Evolutionary conservation across 441 rosid genomes (phyloP).

Genomic region (Bocquillonia castaneifolia): DNA sequence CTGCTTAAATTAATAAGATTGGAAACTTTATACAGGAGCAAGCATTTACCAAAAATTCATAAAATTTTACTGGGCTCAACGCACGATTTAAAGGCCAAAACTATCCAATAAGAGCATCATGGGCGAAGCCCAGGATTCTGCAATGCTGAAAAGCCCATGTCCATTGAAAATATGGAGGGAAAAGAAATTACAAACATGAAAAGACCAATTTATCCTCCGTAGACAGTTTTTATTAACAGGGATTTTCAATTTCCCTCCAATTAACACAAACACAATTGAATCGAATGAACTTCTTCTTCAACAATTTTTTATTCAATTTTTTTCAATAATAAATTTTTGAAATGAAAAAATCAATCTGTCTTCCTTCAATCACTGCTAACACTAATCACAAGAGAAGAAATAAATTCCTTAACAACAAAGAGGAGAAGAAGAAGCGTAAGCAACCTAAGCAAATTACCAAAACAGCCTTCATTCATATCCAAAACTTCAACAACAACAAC

Average conservation of each 20-base stretch:
- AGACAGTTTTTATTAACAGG: too few relatives aligned
- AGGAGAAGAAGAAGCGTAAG: too few relatives aligned
- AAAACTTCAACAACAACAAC: conserved; percentile 35
- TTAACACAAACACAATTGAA: neutral
- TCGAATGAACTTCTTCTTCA: neutral
- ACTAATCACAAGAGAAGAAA: neutral
- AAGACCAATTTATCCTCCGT: too few relatives aligned
- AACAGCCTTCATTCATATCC: conserved; percentile 44
- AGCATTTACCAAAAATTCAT: too few relatives aligned
- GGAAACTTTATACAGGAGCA: too few relatives aligned
- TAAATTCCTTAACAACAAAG: too few relatives aligned
- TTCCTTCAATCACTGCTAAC: neutral
- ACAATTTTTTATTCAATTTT: neutral
- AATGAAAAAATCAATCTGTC: conserved; percentile 6
- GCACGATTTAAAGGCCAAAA: too few relatives aligned
- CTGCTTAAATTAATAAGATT: too few relatives aligned
- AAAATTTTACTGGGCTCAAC: too few relatives aligned
- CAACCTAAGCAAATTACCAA: conserved; percentile 31
- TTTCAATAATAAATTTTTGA: neutral
- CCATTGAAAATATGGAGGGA: conserved; percentile 20
- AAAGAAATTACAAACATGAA: neutral
- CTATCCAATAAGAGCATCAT: too few relatives aligned
- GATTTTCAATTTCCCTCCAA: conserved; percentile 8
- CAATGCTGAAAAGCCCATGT: too few relatives aligned
- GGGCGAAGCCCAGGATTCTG: too few relatives aligned